Percentiles rank a stretch among this genome's conserved stretches.
These are phyloP conservation scores for Fusarium redolens DNA, from an alignment of 2,329 filamentous ascomycete species.

Conservation along the genomic window DNA sequence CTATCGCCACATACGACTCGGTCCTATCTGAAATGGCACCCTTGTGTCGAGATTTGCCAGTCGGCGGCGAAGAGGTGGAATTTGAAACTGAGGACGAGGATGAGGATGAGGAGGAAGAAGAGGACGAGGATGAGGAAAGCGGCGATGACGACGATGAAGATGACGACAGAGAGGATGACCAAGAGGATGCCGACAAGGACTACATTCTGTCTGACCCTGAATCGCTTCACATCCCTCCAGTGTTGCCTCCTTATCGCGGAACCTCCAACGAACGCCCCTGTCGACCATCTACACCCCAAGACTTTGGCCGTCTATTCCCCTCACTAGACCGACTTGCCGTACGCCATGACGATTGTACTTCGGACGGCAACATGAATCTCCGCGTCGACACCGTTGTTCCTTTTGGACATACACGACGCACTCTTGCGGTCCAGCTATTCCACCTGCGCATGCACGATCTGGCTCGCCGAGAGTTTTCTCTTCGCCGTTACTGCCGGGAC, in stretches of 20 bases:
- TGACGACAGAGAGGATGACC: constrained; percentile 48
- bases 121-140: constrained; percentile 33
- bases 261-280: constrained; percentile 71
- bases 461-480: constrained; percentile 85
- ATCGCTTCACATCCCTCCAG: constrained; percentile 57
- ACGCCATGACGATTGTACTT: constrained; percentile 88
- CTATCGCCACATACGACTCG: constrained; percentile 84
- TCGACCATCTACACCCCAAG: constrained; percentile 80
- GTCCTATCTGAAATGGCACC: constrained; percentile 59
- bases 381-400: constrained; percentile 83
- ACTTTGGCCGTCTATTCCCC: constrained; percentile 88
- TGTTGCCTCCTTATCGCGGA: constrained; percentile 68
- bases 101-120: constrained; percentile 31
- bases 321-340: constrained; percentile 84
- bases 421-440: constrained; percentile 81
- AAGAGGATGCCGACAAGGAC: constrained; percentile 42
- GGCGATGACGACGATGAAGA: constrained; percentile 49
- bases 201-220: constrained; percentile 44
- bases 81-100: constrained; percentile 39
- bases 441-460: constrained; percentile 96
- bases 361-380: constrained; percentile 97
- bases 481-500: constrained; percentile 90
- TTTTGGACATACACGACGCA: constrained; percentile 66
- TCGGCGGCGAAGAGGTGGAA: constrained; percentile 40
- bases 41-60: constrained; percentile 38